Evolutionary conservation across 345 rosid species (phyloP), one percentile per base, ranked within the genome.

Genomic region (Kernera saxatilis): DNA sequence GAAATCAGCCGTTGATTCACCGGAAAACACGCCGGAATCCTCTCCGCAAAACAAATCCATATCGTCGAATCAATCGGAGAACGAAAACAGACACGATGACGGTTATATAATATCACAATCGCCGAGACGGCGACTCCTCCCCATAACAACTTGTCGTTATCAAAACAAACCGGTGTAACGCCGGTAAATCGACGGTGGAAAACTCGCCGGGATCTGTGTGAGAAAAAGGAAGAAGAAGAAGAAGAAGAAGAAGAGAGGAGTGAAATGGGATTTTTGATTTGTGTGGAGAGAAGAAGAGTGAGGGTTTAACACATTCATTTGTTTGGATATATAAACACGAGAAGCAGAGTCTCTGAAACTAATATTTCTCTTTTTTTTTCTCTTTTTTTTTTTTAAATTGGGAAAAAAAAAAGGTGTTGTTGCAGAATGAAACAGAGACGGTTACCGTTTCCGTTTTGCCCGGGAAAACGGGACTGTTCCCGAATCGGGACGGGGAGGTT

Each of bases 11-110:
- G 51, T 84, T 43, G 90, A 81, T 29, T 85, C 88, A 50, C 71
- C 88, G 84, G 87, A 87, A 55, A 86, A 70, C 4, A 85, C 43
- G 21, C 86, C 88, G 69, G 90, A 91, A 54, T 85, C 95, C 78
- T 91, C 99, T 23, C 77, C 60, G 80, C 99, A 91, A 27, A 86
- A 87, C 43, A 94, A 89, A 80, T 89, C 92, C 61, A 88, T 77
- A 72, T 62, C 64, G 45, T 30, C 15, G 23, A 75, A 78, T 82
- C 80, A 73, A 71, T 82, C 87, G 69, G 85, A 77, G 67, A 51
- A 88, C n/a, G 89, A 79, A 7, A n/a, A n/a, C n/a, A n/a, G n/a
- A n/a, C n/a, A n/a, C n/a, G n/a, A n/a, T n/a, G n/a, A n/a, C n/a
- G n/a, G n/a, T n/a, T n/a, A n/a, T n/a, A n/a, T n/a, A n/a, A n/a